A percentile compares a stretch with the other conserved stretches of the same genome.
These are phyloP conservation scores for Fragaria nilgerrensis DNA, from an alignment of 306 rosid genomes.

Conservation along the genomic window DNA sequence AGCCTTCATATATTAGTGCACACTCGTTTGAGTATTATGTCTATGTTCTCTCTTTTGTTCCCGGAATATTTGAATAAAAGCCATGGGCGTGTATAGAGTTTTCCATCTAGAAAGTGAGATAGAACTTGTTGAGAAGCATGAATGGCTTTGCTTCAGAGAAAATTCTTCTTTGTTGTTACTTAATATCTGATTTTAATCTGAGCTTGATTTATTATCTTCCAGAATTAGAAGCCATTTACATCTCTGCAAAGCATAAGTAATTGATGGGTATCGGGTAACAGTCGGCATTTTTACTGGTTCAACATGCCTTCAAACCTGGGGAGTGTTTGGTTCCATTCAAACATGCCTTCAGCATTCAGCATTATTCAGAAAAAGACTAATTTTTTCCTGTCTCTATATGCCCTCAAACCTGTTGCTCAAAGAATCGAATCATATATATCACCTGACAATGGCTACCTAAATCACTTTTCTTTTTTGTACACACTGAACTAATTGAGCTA, in stretches of 20 bases:
- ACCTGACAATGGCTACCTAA: not conserved
- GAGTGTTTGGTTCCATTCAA: no score
- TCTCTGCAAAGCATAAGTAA: not conserved
- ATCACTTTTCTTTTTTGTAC: not conserved
- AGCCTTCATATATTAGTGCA: constrained; percentile 31
- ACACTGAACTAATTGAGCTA: not conserved
- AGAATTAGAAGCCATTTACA: not conserved
- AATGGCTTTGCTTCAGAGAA: constrained; percentile 15
- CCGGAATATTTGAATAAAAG: constrained; percentile 14
- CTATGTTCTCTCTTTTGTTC: constrained; percentile 17
- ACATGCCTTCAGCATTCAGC: no score
- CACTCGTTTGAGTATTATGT: constrained; percentile 25
- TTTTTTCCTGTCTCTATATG: not conserved
- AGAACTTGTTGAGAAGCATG: not conserved
- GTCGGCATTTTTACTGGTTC: not conserved
- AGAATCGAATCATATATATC: not conserved
- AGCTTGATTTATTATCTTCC: not conserved
- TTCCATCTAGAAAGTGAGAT: constrained; percentile 9
- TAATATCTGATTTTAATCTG: not conserved
- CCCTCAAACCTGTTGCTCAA: no score
- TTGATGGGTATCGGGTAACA: not conserved
- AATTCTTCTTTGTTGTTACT: not conserved
- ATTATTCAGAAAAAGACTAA: no score
- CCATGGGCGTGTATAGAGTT: constrained; percentile 34
- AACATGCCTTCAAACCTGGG: no score